These are phyloP conservation scores for Cucurbita ficifolia DNA, from an alignment of 306 rosid genomes.

Conservation along the genomic window DNA sequence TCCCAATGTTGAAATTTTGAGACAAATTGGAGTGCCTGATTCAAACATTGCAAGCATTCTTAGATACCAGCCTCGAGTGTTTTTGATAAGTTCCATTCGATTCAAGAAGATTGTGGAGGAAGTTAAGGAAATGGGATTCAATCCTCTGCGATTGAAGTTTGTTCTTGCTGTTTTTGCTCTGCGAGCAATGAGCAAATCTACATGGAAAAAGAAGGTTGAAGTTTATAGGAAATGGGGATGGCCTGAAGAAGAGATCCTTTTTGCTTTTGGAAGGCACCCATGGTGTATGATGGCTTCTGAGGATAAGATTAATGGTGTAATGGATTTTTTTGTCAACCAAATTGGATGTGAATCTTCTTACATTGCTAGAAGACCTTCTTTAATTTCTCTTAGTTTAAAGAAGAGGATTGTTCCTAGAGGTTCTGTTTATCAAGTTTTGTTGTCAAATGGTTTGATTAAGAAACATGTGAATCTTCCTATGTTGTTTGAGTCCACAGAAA, in stretches of 20 bases:
- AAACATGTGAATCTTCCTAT: not conserved
- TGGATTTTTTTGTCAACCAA: constrained; percentile 25
- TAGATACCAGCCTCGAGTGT: not conserved
- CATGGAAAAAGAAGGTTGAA: constrained; percentile 24
- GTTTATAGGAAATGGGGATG: constrained; percentile 44
- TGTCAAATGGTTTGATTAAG: constrained; percentile 16
- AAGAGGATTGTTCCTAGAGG: constrained; percentile 31
- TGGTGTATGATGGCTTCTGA: constrained; percentile 15
- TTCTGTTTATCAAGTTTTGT: constrained; percentile 14
- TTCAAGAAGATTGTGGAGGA: constrained; percentile 1
- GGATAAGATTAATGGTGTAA: constrained; percentile 19
- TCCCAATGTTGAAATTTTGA: not conserved
- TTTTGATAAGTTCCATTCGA: not conserved
- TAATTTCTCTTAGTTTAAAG: constrained; percentile 16
- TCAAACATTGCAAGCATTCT: constrained; percentile 7
- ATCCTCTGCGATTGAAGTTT: constrained; percentile 10
- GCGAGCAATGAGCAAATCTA: constrained; percentile 6
- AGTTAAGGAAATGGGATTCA: constrained; percentile 30
- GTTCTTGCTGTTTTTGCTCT: constrained; percentile 15
- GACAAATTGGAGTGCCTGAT: not conserved
- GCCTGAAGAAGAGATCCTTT: constrained; percentile 19
- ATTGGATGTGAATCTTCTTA: constrained; percentile 14
- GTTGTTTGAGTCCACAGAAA: not conserved
- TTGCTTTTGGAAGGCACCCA: constrained; percentile 28
- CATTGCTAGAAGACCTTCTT: not conserved